Conservation (phyloP, 805 yeast genomes). For the Ogataea corticis region DNA sequence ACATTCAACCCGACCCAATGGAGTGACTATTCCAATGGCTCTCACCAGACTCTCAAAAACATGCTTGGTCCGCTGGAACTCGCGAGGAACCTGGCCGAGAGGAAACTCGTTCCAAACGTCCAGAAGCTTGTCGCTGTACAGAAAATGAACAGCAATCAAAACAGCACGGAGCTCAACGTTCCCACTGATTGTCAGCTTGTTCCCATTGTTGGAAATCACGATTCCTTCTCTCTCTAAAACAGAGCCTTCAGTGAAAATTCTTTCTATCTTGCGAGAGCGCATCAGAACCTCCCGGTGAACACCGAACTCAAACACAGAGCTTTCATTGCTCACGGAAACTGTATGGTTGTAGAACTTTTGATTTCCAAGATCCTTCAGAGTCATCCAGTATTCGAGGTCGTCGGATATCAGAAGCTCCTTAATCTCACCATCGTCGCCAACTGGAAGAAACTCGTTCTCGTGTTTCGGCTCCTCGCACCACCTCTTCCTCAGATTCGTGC, state of each 20-base stretch:
- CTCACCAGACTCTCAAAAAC: conserved; percentile 32
- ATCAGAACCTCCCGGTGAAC: conserved; percentile 20
- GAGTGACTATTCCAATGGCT: conserved; percentile 27
- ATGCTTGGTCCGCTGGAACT: conserved; percentile 31
- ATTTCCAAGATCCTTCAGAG: conserved; percentile 16
- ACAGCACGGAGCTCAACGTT: conserved; percentile 29
- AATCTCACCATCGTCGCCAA: conserved; percentile 4
- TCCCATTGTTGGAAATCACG: conserved; percentile 1
- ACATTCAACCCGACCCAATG: conserved; percentile 30
- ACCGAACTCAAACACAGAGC: conserved; percentile 10
- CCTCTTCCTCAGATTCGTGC: conserved; percentile 7
- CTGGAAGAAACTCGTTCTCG: neutral
- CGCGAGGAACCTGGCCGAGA: conserved; percentile 31
- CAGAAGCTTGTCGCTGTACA: conserved; percentile 49
- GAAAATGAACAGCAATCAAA: conserved; percentile 44
- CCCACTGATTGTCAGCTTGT: conserved; percentile 22
- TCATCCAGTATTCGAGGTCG: conserved; percentile 28
- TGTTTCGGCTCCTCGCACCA: conserved; percentile 16
- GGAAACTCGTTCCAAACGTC: conserved; percentile 48
- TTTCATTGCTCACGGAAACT: conserved; percentile 15
- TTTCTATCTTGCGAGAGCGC: conserved; percentile 12
- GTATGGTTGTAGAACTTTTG: conserved; percentile 19
- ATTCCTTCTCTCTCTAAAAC: conserved; percentile 18
- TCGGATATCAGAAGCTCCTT: conserved; percentile 41
- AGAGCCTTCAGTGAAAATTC: neutral